phyloP scores from a whole-genome alignment of 371 early-diverging fungal genomes.

The Apophysomyces trapeziformis region DNA sequence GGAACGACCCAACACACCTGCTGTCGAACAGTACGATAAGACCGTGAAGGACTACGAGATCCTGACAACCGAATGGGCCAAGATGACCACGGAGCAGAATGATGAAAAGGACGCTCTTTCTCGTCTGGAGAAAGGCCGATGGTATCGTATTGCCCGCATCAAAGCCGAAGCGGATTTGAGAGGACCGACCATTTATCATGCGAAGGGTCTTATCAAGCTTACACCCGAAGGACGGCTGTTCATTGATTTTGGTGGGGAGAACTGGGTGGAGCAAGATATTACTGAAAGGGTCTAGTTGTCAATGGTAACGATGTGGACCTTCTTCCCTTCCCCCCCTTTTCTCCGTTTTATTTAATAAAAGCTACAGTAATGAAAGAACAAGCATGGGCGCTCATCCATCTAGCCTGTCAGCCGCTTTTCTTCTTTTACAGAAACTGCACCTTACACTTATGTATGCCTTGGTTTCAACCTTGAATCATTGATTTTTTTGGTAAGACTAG shows the following conservation, averaged over 20 bases:
- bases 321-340: too few relatives aligned
- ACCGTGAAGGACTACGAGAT: constrained; percentile 28
- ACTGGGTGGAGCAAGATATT: constrained; percentile 27
- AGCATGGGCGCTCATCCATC: too few relatives aligned
- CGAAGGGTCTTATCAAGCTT: constrained; percentile 25
- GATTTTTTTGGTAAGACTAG: too few relatives aligned
- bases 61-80: constrained; percentile 36
- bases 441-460: too few relatives aligned
- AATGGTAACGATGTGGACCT: too few relatives aligned
- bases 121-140: constrained; percentile 30
- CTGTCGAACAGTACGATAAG: constrained; percentile 26
- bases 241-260: constrained; percentile 26
- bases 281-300: constrained; percentile 27
- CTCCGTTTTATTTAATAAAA: too few relatives aligned
- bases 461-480: too few relatives aligned
- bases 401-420: too few relatives aligned
- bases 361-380: too few relatives aligned
- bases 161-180: constrained; percentile 42
- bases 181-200: constrained; percentile 40
- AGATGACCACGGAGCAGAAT: constrained; percentile 28
- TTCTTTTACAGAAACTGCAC: too few relatives aligned
- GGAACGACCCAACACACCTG: constrained; percentile 18
- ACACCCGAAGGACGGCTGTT: constrained; percentile 21
- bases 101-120: constrained; percentile 15
- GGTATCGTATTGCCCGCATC: constrained; percentile 34